A percentile compares a stretch with the other conserved stretches of the same genome.
phyloP scores from a whole-genome alignment of 345 rosid species.

The Populus alba region DNA sequence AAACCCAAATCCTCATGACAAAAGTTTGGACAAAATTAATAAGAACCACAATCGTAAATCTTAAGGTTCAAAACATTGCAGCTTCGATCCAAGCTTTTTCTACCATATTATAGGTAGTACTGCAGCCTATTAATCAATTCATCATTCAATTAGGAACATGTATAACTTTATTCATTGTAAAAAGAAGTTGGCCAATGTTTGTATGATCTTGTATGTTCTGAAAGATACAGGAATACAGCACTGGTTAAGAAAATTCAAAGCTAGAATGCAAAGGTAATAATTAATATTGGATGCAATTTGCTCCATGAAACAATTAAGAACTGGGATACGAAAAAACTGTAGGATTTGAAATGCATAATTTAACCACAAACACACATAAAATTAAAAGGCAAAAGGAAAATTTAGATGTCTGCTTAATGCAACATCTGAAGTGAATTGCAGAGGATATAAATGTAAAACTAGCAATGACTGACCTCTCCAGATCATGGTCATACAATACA shows the following conservation, averaged over 20 bases:
- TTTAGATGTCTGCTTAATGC: not conserved
- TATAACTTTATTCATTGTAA: too few relatives aligned
- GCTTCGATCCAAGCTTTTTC: not conserved
- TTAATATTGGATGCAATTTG: too few relatives aligned
- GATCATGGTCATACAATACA: constrained; percentile 85
- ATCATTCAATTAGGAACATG: not conserved
- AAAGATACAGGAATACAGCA: too few relatives aligned
- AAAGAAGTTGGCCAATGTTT: too few relatives aligned
- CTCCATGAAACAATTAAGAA: too few relatives aligned
- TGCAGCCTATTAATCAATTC: not conserved
- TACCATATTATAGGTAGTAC: too few relatives aligned
- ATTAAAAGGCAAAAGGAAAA: not conserved
- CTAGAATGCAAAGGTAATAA: too few relatives aligned
- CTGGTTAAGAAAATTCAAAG: too few relatives aligned
- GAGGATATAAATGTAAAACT: not conserved
- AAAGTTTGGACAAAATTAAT: constrained; percentile 5
- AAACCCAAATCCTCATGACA: constrained; percentile 23
- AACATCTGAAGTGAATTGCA: constrained; percentile 1
- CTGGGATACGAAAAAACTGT: not conserved
- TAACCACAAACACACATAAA: not conserved
- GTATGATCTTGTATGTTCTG: too few relatives aligned
- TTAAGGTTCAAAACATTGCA: not conserved
- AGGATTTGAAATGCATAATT: not conserved
- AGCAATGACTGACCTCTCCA: constrained; percentile 61
- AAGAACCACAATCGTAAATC: not conserved